Evolutionary conservation across 2,329 filamentous ascomycete species (phyloP).

Genomic region (Sphaerulina populicola): DNA sequence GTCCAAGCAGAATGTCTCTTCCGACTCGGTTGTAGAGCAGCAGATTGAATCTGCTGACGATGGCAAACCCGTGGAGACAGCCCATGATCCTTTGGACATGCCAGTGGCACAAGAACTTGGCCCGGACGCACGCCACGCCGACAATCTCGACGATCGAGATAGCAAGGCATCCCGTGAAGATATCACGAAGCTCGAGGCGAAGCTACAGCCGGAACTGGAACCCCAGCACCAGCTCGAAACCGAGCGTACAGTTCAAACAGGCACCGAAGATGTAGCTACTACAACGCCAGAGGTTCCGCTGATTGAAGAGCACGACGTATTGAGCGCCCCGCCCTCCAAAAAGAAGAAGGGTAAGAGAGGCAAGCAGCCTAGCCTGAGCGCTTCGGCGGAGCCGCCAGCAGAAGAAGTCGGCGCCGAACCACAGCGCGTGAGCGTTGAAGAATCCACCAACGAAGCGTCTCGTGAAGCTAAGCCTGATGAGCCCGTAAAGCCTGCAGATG

Average conservation of each 20-base stretch:
- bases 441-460: too few relatives aligned
- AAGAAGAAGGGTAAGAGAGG: conserved; percentile 37
- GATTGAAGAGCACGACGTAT: background rate
- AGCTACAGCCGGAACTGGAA: background rate
- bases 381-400: conserved; percentile 21
- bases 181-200: background rate
- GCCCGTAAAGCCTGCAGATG: background rate
- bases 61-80: background rate
- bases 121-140: background rate
- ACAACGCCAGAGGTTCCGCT: background rate
- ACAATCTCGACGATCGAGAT: background rate
- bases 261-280: background rate
- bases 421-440: background rate
- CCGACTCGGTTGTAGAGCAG: background rate
- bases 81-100: background rate
- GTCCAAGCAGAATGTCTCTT: conserved; percentile 30
- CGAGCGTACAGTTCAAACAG: background rate
- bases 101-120: background rate
- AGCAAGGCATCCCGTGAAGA: background rate
- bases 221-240: background rate
- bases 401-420: background rate
- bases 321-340: conserved; percentile 6
- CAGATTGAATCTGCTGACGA: background rate
- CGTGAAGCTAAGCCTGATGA: too few relatives aligned
- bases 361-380: conserved; percentile 27